Evolutionary conservation across 1,284 basidiomycete species (phyloP), one percentile per base, ranked within the genome.

Genomic region (Ceratobasidium sp.): DNA sequence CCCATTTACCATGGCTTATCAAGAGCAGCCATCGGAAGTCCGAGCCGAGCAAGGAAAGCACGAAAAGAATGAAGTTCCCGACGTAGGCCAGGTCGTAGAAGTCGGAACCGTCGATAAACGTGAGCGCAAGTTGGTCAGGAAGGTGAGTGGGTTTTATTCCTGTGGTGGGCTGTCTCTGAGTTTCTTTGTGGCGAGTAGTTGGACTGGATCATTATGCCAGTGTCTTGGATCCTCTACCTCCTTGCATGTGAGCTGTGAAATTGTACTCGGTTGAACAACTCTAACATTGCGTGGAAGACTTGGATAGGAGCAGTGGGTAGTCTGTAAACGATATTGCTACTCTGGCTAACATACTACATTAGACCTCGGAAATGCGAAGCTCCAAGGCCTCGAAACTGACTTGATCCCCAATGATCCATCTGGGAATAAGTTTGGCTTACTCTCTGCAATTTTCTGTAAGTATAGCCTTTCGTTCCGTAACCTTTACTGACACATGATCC

Each of bases 381-480:
- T 54, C 9, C 52, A 54, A 33, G 52, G 52, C 9, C 52, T 54
- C 13, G 52, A 54, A 33, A 2, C 52, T 27, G 29, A 21, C 13
- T 29, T 54, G 4, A 54, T 54, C 11, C 52, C 52, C 14, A 54
- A 54, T 30, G 52, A 54, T 25, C 25, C 23, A n/a, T 54, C 52
- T 27, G 52, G 52, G 9, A 19, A 54, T 8, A 27, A 30, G 19
- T 54, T 54, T 19, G 52, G 25, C 7, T 14, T 54, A 29, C 14
- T 54, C 13, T 54, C 52, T 27, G 52, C 52, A 7, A 54, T 54
- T 27, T 54, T 54, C n/a, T 54, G 52, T 54, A 19, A 54, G 52
- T 19, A 13, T 29, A n/a, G 6, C 14, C 2, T 4, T 11, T 19
- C 14, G 27, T 54, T 30, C 52, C 1, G 25, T 16, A 6, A 21